Percentiles rank a stretch among this genome's conserved stretches.
Evolutionary conservation across 495 filamentous ascomycete genomes (phyloP).

Genomic region (Delitschia confertaspora): DNA sequence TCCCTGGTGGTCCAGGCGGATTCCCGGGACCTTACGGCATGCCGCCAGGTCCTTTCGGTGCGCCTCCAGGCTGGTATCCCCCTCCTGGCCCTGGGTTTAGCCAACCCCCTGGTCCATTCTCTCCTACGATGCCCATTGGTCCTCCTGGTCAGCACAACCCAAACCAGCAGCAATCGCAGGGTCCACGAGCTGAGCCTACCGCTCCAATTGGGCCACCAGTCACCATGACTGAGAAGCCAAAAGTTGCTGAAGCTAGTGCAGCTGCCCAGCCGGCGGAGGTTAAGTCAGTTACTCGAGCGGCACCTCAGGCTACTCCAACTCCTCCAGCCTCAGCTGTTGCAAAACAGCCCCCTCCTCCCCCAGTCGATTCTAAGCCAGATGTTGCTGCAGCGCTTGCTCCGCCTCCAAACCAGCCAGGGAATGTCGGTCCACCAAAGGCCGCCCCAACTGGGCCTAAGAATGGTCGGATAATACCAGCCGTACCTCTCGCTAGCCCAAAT

Average conservation of each 20-base stretch:
- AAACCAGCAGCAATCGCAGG: conserved; percentile 33
- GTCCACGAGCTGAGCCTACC: conserved; percentile 41
- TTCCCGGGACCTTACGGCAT: conserved; percentile 36
- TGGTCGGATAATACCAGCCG: conserved; percentile 61
- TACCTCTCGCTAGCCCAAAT: conserved; percentile 35
- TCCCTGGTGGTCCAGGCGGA: conserved; percentile 47
- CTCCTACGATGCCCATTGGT: conserved; percentile 33
- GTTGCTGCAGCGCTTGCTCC: conserved; percentile 34
- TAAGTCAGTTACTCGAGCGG: conserved; percentile 7
- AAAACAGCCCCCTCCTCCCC: conserved; percentile 35
- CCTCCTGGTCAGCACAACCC: conserved; percentile 37
- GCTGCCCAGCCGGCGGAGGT: conserved; percentile 18
- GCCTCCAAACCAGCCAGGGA: conserved; percentile 26
- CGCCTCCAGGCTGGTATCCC: conserved; percentile 69
- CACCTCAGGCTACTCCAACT: conserved; percentile 15
- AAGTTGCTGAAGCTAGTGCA: conserved; percentile 28
- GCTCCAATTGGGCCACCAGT: conserved; percentile 46
- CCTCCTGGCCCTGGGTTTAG: conserved; percentile 74
- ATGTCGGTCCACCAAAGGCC: conserved; percentile 36
- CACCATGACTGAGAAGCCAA: conserved; percentile 36
- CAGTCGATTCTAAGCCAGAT: conserved; percentile 37
- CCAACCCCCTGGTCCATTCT: conserved; percentile 37
- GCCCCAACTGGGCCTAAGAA: conserved; percentile 56
- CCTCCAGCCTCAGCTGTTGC: conserved; percentile 14
- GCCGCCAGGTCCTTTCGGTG: conserved; percentile 40